phyloP scores from a whole-genome alignment of 2,329 filamentous ascomycete species.

The Colletotrichum trifolii region DNA sequence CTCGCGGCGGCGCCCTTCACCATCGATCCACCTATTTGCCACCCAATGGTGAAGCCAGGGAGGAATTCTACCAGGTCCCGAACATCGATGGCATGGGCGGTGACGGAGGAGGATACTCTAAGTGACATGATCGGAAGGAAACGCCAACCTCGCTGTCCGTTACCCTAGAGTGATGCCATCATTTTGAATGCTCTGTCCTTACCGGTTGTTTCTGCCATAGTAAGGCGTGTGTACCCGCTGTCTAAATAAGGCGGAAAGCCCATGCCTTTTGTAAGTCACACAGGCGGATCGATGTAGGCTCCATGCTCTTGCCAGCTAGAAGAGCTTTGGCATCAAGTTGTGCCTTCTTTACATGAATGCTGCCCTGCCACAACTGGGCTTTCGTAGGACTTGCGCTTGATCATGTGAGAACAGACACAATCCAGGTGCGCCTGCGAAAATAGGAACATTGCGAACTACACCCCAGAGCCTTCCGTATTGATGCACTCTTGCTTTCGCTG shows the following conservation, averaged over 20 bases:
- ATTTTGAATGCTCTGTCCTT: not conserved
- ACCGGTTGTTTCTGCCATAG: not conserved
- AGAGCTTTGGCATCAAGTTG: not conserved
- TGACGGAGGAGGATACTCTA: too few species aligned
- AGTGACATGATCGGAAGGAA: slow-evolving; percentile 1
- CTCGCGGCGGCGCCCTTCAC: too few species aligned
- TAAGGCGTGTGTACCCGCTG: not conserved
- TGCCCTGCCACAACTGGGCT: not conserved
- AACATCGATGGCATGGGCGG: too few species aligned
- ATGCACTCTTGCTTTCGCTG: not conserved
- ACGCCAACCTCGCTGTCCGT: not conserved
- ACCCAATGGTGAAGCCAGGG: too few species aligned
- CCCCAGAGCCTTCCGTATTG: not conserved
- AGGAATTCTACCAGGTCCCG: too few species aligned
- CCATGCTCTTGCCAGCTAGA: not conserved
- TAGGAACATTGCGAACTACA: not conserved
- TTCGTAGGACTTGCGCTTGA: not conserved
- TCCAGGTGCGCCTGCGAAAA: slow-evolving; percentile 7
- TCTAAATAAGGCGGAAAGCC: not conserved
- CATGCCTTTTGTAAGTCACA: not conserved
- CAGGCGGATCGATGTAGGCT: not conserved
- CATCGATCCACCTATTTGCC: too few species aligned
- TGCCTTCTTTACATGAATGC: not conserved
- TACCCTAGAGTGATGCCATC: not conserved
- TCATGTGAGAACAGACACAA: not conserved